Conservation (phyloP, 2,329 filamentous ascomycete species). For the Lasiodiplodia sp. region DNA sequence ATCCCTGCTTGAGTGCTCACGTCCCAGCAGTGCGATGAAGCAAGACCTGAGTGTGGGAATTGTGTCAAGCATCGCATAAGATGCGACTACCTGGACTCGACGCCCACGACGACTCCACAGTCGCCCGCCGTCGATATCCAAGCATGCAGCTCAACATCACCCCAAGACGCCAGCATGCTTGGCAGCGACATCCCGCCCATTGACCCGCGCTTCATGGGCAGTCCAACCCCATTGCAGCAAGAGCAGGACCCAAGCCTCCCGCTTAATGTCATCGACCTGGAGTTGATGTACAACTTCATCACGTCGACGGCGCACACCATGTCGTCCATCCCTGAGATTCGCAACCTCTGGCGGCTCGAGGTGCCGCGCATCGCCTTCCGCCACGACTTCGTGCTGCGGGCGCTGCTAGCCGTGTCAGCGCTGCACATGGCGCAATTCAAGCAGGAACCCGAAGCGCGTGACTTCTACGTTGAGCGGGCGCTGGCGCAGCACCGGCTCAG, state of each 20-base stretch:
- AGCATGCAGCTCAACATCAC: background rate
- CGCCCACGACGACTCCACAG: background rate
- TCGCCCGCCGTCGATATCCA: background rate
- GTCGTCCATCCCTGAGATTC: slow-evolving; percentile 33
- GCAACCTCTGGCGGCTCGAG: slow-evolving; percentile 35
- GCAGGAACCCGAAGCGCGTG: slow-evolving; percentile 32
- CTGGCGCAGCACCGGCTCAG: slow-evolving; percentile 12
- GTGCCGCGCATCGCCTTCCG: slow-evolving; percentile 48
- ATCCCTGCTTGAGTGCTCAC: background rate
- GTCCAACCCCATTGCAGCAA: slow-evolving; percentile 32
- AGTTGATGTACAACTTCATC: slow-evolving; percentile 43
- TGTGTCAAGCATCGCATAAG: slow-evolving; percentile 41
- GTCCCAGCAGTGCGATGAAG: slow-evolving; percentile 40
- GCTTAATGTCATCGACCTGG: slow-evolving; percentile 34
- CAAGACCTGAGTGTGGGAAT: slow-evolving; percentile 40
- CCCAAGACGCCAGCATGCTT: background rate
- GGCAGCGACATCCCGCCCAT: slow-evolving; percentile 24
- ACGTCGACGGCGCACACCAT: slow-evolving; percentile 40
- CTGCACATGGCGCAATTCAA: slow-evolving; percentile 51
- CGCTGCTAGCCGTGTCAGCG: slow-evolving; percentile 53
- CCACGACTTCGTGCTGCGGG: slow-evolving; percentile 53
- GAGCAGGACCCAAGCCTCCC: background rate
- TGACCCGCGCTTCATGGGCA: slow-evolving; percentile 33
- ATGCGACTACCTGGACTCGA: slow-evolving; percentile 36
- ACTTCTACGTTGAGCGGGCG: slow-evolving; percentile 9